These are phyloP conservation scores for Saturnispora halmiae DNA, from an alignment of 805 yeast genomes.

Conservation along the genomic window DNA sequence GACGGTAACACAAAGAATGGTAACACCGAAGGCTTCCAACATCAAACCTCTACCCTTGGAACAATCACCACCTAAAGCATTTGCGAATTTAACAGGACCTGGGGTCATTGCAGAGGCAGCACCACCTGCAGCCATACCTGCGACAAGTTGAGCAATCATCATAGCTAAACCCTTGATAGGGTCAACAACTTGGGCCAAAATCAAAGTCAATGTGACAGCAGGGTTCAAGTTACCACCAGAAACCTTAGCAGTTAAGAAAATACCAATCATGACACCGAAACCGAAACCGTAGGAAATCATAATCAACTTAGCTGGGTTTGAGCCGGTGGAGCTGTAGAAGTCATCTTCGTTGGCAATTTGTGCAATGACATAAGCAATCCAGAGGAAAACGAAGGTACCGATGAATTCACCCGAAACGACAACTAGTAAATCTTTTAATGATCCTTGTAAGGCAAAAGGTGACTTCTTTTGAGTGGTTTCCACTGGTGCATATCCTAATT, in stretches of 20 bases:
- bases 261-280: slow-evolving; percentile 69
- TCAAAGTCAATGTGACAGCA: slow-evolving; percentile 68
- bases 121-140: slow-evolving; percentile 89
- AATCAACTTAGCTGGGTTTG: slow-evolving; percentile 53
- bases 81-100: slow-evolving; percentile 63
- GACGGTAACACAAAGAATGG: slow-evolving; percentile 65
- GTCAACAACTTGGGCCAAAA: slow-evolving; percentile 64
- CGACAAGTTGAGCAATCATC: slow-evolving; percentile 63
- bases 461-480: slow-evolving; percentile 18
- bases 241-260: slow-evolving; percentile 58
- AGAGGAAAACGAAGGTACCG: slow-evolving; percentile 78
- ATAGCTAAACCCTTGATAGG: slow-evolving; percentile 61
- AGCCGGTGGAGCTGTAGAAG: slow-evolving; percentile 24
- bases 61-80: slow-evolving; percentile 61
- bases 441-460: slow-evolving; percentile 28
- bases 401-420: slow-evolving; percentile 75
- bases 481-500: slow-evolving; percentile 33
- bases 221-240: slow-evolving; percentile 91
- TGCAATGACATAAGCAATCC: slow-evolving; percentile 76
- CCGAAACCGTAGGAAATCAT: slow-evolving; percentile 87
- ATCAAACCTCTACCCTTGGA: slow-evolving; percentile 70
- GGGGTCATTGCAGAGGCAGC: slow-evolving; percentile 83
- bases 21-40: slow-evolving; percentile 74
- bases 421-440: slow-evolving; percentile 49
- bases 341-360: slow-evolving; percentile 57